phyloP scores from a whole-genome alignment of 768 basidiomycete species.

The Pleurotus sapidus region DNA sequence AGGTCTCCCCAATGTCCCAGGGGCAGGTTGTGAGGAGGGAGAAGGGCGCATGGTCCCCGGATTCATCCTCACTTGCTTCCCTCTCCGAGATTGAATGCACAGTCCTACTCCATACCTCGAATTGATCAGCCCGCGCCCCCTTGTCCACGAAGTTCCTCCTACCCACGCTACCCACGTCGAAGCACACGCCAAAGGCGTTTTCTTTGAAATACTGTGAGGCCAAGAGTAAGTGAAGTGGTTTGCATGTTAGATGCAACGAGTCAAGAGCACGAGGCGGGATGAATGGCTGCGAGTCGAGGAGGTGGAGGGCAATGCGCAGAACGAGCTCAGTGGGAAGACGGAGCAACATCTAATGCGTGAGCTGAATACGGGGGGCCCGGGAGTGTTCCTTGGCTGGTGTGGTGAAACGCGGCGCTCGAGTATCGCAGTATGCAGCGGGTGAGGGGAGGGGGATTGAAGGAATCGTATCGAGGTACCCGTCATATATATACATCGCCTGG shows the following conservation, averaged over 20 bases:
- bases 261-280: not conserved
- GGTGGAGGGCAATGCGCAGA: not conserved
- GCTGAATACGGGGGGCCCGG: no score
- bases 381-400: no score
- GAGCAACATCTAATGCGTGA: not conserved
- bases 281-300: not conserved
- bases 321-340: not conserved
- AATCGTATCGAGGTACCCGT: no score
- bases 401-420: no score
- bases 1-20: slow-evolving; percentile 30
- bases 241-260: not conserved
- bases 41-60: not conserved
- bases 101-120: not conserved
- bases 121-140: not conserved
- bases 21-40: not conserved
- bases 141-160: not conserved
- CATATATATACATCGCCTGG: no score
- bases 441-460: no score
- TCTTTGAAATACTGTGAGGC: not conserved
- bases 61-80: not conserved
- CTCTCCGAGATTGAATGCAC: not conserved
- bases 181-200: not conserved
- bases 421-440: no score
- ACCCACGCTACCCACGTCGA: not conserved
- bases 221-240: not conserved